phyloP scores from a whole-genome alignment of 169 alveolate species.

The Plasmodium reichenowi region DNA sequence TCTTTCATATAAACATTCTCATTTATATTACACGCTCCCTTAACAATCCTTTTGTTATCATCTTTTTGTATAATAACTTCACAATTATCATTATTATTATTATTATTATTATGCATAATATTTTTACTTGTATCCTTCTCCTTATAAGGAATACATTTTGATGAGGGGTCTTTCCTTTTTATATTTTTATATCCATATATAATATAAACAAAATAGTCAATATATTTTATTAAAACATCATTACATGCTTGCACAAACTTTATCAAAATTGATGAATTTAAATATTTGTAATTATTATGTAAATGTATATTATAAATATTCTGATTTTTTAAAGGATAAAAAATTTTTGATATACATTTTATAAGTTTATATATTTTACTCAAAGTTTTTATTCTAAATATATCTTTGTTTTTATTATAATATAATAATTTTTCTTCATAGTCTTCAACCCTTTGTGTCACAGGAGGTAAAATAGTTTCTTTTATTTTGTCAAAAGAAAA shows the following conservation, averaged over 20 bases:
- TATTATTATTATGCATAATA: neutral
- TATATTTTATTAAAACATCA: conserved; percentile 34
- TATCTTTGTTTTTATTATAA: conserved; percentile 5
- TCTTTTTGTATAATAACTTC: neutral
- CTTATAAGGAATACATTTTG: neutral
- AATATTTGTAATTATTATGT: conserved; percentile 45
- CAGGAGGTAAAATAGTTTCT: neutral
- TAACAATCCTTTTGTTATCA: neutral
- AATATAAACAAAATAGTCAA: conserved; percentile 40
- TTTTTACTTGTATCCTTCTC: neutral
- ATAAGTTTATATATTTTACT: conserved; percentile 61
- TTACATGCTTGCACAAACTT: conserved; percentile 35
- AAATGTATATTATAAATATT: conserved; percentile 15
- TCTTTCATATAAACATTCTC: neutral
- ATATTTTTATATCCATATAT: neutral
- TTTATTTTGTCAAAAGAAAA: conserved; percentile 28
- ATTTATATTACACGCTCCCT: neutral
- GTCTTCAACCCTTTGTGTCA: neutral
- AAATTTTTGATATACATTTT: conserved; percentile 64
- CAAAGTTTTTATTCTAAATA: conserved; percentile 34
- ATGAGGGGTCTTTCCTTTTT: neutral
- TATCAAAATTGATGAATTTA: conserved; percentile 12
- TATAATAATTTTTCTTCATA: neutral
- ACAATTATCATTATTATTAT: neutral
- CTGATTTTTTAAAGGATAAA: conserved; percentile 51